These are phyloP conservation scores for Phytophthora fragariae DNA, from an alignment of 352 stramenopile genomes.

Conservation along the genomic window DNA sequence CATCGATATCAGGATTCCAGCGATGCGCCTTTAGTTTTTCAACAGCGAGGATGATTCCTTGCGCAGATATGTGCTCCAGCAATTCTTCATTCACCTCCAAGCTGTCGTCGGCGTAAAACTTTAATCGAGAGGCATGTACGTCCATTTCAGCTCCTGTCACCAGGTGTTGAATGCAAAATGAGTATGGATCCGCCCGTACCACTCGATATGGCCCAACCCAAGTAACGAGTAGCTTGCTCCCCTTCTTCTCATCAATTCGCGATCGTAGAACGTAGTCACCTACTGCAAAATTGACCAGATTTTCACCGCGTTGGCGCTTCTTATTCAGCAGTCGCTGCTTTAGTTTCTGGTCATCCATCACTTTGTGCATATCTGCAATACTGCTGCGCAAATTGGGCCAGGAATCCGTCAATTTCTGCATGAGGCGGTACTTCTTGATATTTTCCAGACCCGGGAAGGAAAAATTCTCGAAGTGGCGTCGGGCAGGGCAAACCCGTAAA, in stretches of 20 bases:
- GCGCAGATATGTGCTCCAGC: background rate
- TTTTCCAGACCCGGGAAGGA: background rate
- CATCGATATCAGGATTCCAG: background rate
- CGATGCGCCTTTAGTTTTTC: background rate
- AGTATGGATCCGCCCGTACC: background rate
- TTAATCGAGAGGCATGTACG: too few species aligned
- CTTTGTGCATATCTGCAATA: background rate
- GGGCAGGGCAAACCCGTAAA: slow-evolving; percentile 16
- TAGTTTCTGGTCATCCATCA: background rate
- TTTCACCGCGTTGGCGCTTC: background rate
- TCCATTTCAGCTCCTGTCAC: too few species aligned
- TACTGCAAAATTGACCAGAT: background rate
- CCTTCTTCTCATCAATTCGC: background rate
- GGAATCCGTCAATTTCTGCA: slow-evolving; percentile 1
- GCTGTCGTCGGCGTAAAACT: too few species aligned
- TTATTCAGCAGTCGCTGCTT: background rate
- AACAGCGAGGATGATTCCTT: background rate
- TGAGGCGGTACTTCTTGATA: background rate
- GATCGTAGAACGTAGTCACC: background rate
- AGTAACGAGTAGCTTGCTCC: background rate
- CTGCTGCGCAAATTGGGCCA: background rate
- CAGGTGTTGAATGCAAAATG: background rate
- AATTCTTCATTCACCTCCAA: background rate
- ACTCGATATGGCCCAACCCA: background rate
- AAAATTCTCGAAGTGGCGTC: slow-evolving; percentile 15